Evolutionary conservation across 805 yeast species (phyloP).

Genomic region (Metschnikowia cerradonensis): DNA sequence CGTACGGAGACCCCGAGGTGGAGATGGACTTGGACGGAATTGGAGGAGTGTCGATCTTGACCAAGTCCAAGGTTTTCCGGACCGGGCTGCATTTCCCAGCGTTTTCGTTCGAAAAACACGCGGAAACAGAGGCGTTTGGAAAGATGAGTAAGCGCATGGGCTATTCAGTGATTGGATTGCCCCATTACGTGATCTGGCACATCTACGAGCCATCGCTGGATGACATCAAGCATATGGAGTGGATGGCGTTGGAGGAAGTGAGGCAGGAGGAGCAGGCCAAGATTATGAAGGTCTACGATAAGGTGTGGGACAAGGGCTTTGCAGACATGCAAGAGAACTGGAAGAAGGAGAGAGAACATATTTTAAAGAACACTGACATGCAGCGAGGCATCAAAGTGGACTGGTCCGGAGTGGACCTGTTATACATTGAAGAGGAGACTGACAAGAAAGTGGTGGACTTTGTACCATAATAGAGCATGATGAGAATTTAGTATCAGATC

Average conservation of each 20-base stretch:
- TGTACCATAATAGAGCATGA: conserved; percentile 24
- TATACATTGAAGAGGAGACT: conserved; percentile 26
- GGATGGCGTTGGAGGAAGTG: conserved; percentile 80
- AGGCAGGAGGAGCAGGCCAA: conserved; percentile 60
- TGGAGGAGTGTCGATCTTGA: conserved; percentile 92
- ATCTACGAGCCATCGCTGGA: conserved; percentile 91
- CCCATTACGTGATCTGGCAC: conserved; percentile 90
- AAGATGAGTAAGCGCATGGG: conserved; percentile 85
- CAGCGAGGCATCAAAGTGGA: conserved; percentile 53
- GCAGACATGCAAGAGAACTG: conserved; percentile 71
- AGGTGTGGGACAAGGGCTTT: conserved; percentile 74
- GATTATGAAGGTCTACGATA: conserved; percentile 60
- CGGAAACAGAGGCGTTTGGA: conserved; percentile 97
- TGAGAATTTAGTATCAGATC: too few species aligned
- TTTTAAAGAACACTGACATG: conserved; percentile 75
- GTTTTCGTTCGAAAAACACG: conserved; percentile 91
- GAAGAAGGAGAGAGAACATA: conserved; percentile 63
- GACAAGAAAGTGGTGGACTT: conserved; percentile 40
- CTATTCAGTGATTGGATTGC: conserved; percentile 79
- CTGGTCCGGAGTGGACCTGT: conserved; percentile 62
- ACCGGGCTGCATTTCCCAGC: conserved; percentile 95
- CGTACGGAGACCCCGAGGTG: conserved; percentile 89
- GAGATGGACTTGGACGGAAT: conserved; percentile 94
- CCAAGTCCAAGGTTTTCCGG: conserved; percentile 83
- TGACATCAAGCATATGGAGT: conserved; percentile 82